These are phyloP conservation scores for Quercus variabilis DNA, from an alignment of 306 rosid genomes.

Conservation along the genomic window DNA sequence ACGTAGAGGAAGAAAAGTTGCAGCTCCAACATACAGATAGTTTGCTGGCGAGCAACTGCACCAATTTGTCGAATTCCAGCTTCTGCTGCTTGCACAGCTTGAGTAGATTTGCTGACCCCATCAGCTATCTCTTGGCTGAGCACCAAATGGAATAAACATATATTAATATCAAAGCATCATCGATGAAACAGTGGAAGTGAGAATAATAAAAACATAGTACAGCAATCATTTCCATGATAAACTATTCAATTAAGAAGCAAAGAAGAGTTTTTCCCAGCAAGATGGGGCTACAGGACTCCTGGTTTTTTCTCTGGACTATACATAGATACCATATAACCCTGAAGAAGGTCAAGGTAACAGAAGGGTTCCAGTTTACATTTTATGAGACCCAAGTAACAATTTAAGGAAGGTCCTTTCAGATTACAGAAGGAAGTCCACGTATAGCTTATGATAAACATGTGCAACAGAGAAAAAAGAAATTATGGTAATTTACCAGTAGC, in stretches of 20 bases:
- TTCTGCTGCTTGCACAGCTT: constrained; percentile 89
- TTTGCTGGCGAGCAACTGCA: constrained; percentile 70
- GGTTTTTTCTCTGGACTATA: background rate
- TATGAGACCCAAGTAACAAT: background rate
- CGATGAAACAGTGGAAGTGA: background rate
- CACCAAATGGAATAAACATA: constrained; percentile 20
- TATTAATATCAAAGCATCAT: background rate
- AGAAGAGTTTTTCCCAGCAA: background rate
- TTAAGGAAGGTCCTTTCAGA: background rate
- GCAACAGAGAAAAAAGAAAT: background rate
- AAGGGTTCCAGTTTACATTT: background rate
- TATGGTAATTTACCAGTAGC: background rate
- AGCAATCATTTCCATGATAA: background rate
- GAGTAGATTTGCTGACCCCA: constrained; percentile 82
- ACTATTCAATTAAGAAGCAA: background rate
- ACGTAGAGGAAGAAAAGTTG: background rate
- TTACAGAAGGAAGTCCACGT: background rate
- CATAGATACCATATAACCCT: background rate
- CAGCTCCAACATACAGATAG: constrained; percentile 61
- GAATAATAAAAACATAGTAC: background rate
- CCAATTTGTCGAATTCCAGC: constrained; percentile 85
- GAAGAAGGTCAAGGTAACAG: background rate
- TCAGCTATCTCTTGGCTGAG: constrained; percentile 89
- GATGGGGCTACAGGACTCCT: background rate
- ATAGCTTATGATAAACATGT: background rate